These are phyloP conservation scores for Fraxinus baroniana DNA, from an alignment of 305 asterid genomes.

Conservation along the genomic window DNA sequence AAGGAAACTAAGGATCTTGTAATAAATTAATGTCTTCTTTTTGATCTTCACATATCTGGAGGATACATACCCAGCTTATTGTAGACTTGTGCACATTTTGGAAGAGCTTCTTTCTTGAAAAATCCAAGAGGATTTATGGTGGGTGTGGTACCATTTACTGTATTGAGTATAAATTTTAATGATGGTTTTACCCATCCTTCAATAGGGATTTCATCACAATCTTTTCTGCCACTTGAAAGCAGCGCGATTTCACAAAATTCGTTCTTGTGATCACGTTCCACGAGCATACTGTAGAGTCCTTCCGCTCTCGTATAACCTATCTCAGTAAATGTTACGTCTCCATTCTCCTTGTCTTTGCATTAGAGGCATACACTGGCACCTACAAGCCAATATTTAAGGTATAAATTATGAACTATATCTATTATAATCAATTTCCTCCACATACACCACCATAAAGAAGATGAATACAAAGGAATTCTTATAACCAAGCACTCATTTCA, in stretches of 20 bases:
- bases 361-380: neutral
- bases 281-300: neutral
- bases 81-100: neutral
- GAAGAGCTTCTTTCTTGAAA: neutral
- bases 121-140: neutral
- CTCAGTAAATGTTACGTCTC: neutral
- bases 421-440: neutral
- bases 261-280: neutral
- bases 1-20: neutral
- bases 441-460: neutral
- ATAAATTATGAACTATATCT: neutral
- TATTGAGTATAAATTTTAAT: neutral
- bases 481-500: neutral
- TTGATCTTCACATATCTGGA: neutral
- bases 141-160: neutral
- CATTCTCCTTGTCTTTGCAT: neutral
- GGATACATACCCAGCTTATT: neutral
- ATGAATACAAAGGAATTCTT: neutral
- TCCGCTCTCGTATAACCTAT: neutral
- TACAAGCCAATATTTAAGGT: neutral
- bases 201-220: neutral
- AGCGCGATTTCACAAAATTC: neutral
- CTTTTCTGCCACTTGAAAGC: neutral
- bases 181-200: neutral
- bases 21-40: neutral